Percentiles rank a stretch among this genome's conserved stretches.
phyloP scores from a whole-genome alignment of 169 alveolate genomes.

The Theileria luwenshuni region DNA sequence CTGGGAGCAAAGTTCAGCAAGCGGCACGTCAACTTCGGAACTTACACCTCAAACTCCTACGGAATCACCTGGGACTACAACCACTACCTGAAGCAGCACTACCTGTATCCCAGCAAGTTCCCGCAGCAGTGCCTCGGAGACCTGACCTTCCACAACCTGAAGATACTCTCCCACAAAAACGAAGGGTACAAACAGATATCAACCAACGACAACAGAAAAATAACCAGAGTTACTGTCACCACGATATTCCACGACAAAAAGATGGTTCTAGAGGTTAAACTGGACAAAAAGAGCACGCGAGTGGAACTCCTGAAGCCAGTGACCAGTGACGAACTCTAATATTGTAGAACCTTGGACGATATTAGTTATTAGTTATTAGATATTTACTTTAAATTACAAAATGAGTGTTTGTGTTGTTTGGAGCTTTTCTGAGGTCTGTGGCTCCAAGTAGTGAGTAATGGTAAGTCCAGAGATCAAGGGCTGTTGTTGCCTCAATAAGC shows the following conservation, averaged over 20 bases:
- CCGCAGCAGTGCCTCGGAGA: slow-evolving; percentile 29
- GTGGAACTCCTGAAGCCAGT: background rate
- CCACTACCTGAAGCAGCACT: background rate
- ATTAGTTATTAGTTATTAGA: no score
- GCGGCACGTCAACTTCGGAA: slow-evolving; percentile 29
- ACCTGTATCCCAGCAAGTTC: slow-evolving; percentile 22
- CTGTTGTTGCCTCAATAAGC: no score
- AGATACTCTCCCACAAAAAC: slow-evolving; percentile 14
- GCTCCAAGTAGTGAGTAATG: no score
- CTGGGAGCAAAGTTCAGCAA: background rate
- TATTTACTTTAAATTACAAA: no score
- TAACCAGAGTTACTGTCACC: background rate
- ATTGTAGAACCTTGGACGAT: no score
- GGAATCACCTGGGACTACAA: slow-evolving; percentile 49
- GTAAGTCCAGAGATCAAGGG: no score
- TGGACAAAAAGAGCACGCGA: background rate
- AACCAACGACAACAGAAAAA: background rate
- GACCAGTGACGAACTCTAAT: no score
- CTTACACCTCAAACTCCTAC: background rate
- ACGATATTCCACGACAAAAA: slow-evolving; percentile 1
- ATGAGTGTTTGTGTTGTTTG: no score
- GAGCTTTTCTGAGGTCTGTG: no score
- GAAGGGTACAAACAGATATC: slow-evolving; percentile 26
- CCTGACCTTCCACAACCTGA: slow-evolving; percentile 13
- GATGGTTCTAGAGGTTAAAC: background rate